Percentiles rank a stretch among this genome's conserved stretches.
phyloP scores from a whole-genome alignment of 2,329 filamentous ascomycete species.

The Didymosphaeria variabile region DNA sequence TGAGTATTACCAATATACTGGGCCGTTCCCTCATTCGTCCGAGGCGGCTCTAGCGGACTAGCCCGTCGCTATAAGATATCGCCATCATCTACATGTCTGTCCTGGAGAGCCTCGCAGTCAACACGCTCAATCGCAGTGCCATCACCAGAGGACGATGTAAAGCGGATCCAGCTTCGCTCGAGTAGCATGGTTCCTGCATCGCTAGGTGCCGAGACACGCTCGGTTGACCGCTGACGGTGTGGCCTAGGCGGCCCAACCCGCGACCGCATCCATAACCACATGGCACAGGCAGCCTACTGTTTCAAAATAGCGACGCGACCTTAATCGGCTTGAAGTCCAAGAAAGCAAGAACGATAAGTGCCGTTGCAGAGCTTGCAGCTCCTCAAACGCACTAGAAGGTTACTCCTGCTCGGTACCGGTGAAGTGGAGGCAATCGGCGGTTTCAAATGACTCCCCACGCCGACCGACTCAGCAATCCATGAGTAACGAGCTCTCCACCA shows the following conservation, averaged over 20 bases:
- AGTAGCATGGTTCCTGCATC: not conserved
- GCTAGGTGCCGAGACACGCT: conserved; percentile 2
- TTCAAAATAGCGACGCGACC: not conserved
- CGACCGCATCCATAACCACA: not conserved
- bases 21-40: not conserved
- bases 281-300: not conserved
- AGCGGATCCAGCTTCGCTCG: not conserved
- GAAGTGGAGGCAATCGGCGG: conserved; percentile 1
- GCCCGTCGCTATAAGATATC: conserved; percentile 1
- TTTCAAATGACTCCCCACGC: conserved; percentile 13
- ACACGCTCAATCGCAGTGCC: not conserved
- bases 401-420: conserved; percentile 7
- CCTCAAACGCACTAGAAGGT: conserved; percentile 12
- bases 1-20: not conserved
- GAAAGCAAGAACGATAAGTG: not conserved
- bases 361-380: not conserved
- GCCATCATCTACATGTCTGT: not conserved
- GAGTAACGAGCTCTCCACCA: not conserved
- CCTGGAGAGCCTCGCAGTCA: not conserved
- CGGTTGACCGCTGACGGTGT: conserved; percentile 5
- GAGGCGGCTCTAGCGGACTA: not conserved
- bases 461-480: not conserved
- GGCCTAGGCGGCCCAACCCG: not conserved
- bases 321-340: no score
- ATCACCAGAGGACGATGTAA: no score